phyloP scores from a whole-genome alignment of 192 early-diverging fungal genomes.

The Coemansia sp. region DNA sequence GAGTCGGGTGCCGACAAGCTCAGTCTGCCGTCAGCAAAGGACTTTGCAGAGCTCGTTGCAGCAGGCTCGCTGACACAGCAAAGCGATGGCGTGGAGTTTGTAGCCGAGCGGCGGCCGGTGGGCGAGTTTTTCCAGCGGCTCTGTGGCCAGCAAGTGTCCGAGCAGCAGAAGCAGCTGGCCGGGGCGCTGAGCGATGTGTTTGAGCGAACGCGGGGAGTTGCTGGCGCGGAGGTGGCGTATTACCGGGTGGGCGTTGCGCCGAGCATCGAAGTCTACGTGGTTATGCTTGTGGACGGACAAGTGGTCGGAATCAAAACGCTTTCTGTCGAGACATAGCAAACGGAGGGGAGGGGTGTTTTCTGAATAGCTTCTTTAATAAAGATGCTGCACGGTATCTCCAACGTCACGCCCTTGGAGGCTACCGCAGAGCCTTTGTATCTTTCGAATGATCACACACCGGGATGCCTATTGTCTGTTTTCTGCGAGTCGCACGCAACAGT shows the following conservation, averaged over 20 bases:
- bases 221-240: constrained; percentile 27
- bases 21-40: constrained; percentile 21
- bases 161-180: constrained; percentile 31
- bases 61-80: constrained; percentile 15
- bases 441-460: too few relatives aligned
- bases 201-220: constrained; percentile 3
- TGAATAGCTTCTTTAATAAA: too few relatives aligned
- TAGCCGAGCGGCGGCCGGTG: constrained; percentile 25
- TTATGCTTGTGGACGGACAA: constrained; percentile 49
- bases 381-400: too few relatives aligned
- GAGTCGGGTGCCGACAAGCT: constrained; percentile 37
- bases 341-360: too few relatives aligned
- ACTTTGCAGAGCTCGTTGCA: constrained; percentile 42
- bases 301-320: constrained; percentile 44
- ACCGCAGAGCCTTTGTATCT: too few relatives aligned
- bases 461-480: too few relatives aligned
- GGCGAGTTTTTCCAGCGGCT: constrained; percentile 21
- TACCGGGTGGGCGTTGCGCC: constrained; percentile 41
- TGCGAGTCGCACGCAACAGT: too few relatives aligned
- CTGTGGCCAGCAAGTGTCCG: constrained; percentile 34
- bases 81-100: constrained; percentile 38
- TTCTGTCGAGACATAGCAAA: constrained; percentile 42
- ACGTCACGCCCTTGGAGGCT: too few relatives aligned
- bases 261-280: constrained; percentile 46
- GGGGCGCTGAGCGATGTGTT: constrained; percentile 24